These are phyloP conservation scores for Panaeolus papilionaceus DNA, from an alignment of 768 basidiomycete genomes.

Conservation along the genomic window DNA sequence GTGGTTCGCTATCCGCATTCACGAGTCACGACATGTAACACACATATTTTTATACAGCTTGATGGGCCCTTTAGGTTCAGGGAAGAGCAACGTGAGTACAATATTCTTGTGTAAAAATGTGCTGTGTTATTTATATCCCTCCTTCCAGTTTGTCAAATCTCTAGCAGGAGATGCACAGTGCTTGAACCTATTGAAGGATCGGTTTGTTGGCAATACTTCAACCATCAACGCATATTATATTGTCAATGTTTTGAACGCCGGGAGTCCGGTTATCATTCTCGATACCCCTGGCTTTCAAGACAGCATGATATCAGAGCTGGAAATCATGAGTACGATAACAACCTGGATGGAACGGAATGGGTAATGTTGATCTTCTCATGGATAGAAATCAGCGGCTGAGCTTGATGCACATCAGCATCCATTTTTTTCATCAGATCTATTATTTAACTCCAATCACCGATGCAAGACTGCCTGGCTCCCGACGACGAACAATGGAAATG, in stretches of 20 bases:
- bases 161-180: background rate
- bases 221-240: background rate
- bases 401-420: background rate
- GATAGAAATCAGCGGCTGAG: background rate
- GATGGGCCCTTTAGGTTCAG: no score
- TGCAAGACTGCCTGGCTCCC: background rate
- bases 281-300: background rate
- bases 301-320: background rate
- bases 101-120: no score
- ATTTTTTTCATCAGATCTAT: background rate
- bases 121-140: no score
- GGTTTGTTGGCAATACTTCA: background rate
- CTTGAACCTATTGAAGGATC: background rate
- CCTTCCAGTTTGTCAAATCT: background rate
- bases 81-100: no score
- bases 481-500: background rate
- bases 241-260: background rate
- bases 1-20: no score
- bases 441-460: background rate
- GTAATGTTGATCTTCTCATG: background rate
- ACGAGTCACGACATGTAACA: no score
- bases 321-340: background rate
- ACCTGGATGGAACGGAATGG: background rate
- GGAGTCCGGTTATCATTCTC: background rate
- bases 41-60: no score